A percentile compares a stretch with the other conserved stretches of the same genome.
phyloP scores from a whole-genome alignment of 2,329 filamentous ascomycete species.

The Phyllosticta ampelicida region DNA sequence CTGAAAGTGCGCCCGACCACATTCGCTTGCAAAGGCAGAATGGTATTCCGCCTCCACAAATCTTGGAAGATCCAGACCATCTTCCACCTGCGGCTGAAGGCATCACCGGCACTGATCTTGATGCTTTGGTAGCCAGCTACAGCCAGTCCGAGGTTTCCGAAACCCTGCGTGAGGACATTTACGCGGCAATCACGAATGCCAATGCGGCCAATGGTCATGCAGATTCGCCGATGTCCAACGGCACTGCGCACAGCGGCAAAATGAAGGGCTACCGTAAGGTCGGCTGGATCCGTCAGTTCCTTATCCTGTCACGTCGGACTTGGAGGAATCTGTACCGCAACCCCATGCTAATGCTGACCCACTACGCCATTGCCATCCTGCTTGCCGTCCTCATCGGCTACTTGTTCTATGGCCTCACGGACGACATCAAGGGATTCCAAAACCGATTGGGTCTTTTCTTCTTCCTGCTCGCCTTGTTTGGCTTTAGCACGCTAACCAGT shows the following conservation, averaged over 20 bases:
- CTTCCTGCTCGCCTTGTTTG: slow-evolving; percentile 89
- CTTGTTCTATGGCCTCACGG: slow-evolving; percentile 90
- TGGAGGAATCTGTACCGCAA: slow-evolving; percentile 98
- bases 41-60: slow-evolving; percentile 46
- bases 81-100: slow-evolving; percentile 47
- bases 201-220: slow-evolving; percentile 56
- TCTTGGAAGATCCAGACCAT: slow-evolving; percentile 59
- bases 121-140: slow-evolving; percentile 68
- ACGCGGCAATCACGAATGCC: slow-evolving; percentile 54
- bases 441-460: slow-evolving; percentile 96
- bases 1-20: slow-evolving; percentile 40
- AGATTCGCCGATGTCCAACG: slow-evolving; percentile 42
- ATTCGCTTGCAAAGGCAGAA: slow-evolving; percentile 46
- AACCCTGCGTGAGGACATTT: slow-evolving; percentile 67
- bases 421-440: slow-evolving; percentile 95
- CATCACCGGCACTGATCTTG: slow-evolving; percentile 61
- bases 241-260: slow-evolving; percentile 45
- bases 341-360: slow-evolving; percentile 94
- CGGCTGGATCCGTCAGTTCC: slow-evolving; percentile 69
- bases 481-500: slow-evolving; percentile 90
- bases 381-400: slow-evolving; percentile 90
- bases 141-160: slow-evolving; percentile 65
- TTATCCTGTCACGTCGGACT: slow-evolving; percentile 79
- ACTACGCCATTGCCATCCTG: slow-evolving; percentile 93
- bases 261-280: slow-evolving; percentile 76